These are phyloP conservation scores for Cicer bijugum DNA, from an alignment of 306 rosid species.

Conservation along the genomic window DNA sequence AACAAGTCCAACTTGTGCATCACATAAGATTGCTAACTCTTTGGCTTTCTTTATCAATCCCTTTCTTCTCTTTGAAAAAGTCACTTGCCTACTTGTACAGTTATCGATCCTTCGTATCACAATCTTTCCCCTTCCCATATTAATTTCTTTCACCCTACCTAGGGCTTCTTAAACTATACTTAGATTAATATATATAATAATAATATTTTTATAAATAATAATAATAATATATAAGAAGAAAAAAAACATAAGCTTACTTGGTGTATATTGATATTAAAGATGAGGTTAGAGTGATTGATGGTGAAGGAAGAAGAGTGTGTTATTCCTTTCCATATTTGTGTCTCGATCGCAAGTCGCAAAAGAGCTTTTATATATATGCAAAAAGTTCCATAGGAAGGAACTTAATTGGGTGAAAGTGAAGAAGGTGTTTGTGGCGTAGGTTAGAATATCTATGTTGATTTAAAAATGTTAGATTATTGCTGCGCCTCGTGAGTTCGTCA, in stretches of 20 bases:
- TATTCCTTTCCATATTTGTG: constrained; percentile 32
- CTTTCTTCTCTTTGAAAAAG: constrained; percentile 92
- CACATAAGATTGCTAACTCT: constrained; percentile 82
- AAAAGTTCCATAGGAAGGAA: neutral
- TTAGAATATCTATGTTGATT: constrained; percentile 17
- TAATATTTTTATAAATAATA: neutral
- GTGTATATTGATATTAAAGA: constrained; percentile 8
- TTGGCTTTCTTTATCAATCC: constrained; percentile 88
- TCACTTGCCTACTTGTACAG: constrained; percentile 80
- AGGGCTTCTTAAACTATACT: constrained; percentile 56
- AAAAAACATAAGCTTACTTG: too few species aligned
- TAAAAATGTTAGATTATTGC: constrained; percentile 39
- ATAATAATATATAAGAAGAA: too few species aligned
- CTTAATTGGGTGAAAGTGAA: constrained; percentile 1
- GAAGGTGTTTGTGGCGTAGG: constrained; percentile 7
- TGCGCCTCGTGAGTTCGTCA: constrained; percentile 27
- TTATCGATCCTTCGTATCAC: constrained; percentile 82
- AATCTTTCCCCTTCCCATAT: constrained; percentile 92
- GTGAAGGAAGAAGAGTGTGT: constrained; percentile 27
- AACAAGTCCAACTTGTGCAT: constrained; percentile 79
- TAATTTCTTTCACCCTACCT: neutral
- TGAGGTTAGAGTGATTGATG: neutral
- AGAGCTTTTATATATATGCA: constrained; percentile 33
- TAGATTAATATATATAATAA: neutral
- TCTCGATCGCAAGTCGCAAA: neutral